phyloP scores from a whole-genome alignment of 2,329 filamentous ascomycete genomes.

The Emericellopsis cladophorae region DNA sequence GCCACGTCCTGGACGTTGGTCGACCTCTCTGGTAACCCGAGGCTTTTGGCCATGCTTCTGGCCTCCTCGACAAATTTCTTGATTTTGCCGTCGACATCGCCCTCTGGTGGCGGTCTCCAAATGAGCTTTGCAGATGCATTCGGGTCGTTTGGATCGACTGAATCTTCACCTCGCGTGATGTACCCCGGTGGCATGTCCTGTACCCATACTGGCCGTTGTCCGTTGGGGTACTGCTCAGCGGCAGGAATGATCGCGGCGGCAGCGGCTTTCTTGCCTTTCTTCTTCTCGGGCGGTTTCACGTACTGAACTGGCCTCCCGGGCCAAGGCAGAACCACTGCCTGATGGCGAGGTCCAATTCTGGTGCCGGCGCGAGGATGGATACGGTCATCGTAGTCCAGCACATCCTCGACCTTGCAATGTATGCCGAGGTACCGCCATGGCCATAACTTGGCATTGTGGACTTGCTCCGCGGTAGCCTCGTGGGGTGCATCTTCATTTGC shows the following conservation, averaged over 20 bases:
- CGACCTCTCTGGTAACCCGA: slow-evolving; percentile 62
- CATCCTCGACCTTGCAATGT: slow-evolving; percentile 91
- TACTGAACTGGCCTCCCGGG: slow-evolving; percentile 78
- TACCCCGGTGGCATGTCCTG: slow-evolving; percentile 86
- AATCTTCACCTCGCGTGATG: slow-evolving; percentile 70
- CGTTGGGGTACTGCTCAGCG: slow-evolving; percentile 65
- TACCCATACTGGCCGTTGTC: slow-evolving; percentile 83
- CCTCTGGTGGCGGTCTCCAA: slow-evolving; percentile 62
- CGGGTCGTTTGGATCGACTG: slow-evolving; percentile 50
- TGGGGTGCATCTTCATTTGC: slow-evolving; percentile 42
- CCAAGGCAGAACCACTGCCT: slow-evolving; percentile 78
- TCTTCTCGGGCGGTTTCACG: slow-evolving; percentile 77
- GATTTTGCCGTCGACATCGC: slow-evolving; percentile 67
- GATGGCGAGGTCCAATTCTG: slow-evolving; percentile 78
- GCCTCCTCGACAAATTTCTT: slow-evolving; percentile 27
- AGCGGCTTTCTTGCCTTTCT: slow-evolving; percentile 70
- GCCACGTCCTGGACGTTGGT: slow-evolving; percentile 86
- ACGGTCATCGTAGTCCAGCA: slow-evolving; percentile 89
- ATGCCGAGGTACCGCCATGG: slow-evolving; percentile 92
- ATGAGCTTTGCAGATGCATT: slow-evolving; percentile 62
- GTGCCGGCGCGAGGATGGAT: slow-evolving; percentile 95
- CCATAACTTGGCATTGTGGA: slow-evolving; percentile 89
- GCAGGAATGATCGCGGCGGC: slow-evolving; percentile 73
- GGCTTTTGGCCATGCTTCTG: slow-evolving; percentile 47
- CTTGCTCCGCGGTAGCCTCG: slow-evolving; percentile 67